A percentile compares a stretch with the other conserved stretches of the same genome.
Conservation (phyloP, 2,329 filamentous ascomycete species). For the Zymoseptoria passerinii region DNA sequence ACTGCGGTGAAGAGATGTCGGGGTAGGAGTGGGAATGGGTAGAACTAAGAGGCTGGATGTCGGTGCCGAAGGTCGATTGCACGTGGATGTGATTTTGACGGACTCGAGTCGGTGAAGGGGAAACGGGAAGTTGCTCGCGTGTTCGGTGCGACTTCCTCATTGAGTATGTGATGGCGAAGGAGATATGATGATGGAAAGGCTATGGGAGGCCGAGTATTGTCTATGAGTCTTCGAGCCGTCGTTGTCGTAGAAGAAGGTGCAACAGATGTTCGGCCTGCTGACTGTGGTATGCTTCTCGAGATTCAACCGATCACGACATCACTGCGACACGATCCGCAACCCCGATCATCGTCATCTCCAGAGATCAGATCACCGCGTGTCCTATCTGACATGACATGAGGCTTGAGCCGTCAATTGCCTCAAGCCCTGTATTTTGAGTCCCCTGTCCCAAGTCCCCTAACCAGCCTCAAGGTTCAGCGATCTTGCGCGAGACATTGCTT, state of each 20-base stretch:
- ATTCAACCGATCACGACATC: not conserved
- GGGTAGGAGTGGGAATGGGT: too few species aligned
- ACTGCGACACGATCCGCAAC: not conserved
- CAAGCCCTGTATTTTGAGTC: too few species aligned
- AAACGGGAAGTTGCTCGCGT: not conserved
- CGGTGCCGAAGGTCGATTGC: not conserved
- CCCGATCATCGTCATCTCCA: not conserved
- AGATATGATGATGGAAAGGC: not conserved
- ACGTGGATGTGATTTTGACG: not conserved
- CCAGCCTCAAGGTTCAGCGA: too few species aligned
- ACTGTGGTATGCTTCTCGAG: not conserved
- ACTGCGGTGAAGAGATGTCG: too few species aligned
- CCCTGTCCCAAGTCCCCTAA: too few species aligned
- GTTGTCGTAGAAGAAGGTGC: not conserved
- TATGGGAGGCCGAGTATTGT: not conserved
- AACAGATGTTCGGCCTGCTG: not conserved
- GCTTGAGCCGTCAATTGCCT: too few species aligned
- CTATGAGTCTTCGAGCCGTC: not conserved
- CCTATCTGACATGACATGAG: too few species aligned
- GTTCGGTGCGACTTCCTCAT: not conserved
- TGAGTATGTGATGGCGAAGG: not conserved
- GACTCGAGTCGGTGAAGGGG: too few species aligned
- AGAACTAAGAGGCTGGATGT: not conserved
- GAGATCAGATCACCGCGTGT: too few species aligned
- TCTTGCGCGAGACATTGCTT: not conserved